Evolutionary conservation across 805 yeast species (phyloP).

Genomic region (Candida koratica): DNA sequence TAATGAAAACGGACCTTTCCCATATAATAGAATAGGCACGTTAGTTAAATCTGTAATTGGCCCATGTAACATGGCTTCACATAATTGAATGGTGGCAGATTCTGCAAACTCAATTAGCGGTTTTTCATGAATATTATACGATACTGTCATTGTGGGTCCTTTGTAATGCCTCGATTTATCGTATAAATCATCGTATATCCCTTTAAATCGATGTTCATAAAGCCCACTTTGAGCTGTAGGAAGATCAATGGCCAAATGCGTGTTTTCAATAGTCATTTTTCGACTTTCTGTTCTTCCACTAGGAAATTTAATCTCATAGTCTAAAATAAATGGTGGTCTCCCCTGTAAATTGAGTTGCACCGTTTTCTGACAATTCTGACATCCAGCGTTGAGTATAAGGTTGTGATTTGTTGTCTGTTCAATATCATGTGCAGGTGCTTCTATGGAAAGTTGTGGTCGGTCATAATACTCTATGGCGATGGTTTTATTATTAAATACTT

Average conservation of each 20-base stretch:
- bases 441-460: conserved; percentile 22
- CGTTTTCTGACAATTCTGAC: conserved; percentile 27
- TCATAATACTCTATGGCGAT: conserved; percentile 22
- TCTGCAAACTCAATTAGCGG: conserved; percentile 56
- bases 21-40: conserved; percentile 53
- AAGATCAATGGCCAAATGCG: conserved; percentile 31
- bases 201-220: conserved; percentile 57
- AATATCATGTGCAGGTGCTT: neutral
- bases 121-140: conserved; percentile 49
- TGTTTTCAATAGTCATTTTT: conserved; percentile 28
- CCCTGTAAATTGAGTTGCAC: conserved; percentile 48
- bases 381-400: conserved; percentile 25
- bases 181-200: conserved; percentile 65
- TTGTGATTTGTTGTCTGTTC: conserved; percentile 14
- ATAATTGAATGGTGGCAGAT: conserved; percentile 45
- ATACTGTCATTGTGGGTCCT: conserved; percentile 19
- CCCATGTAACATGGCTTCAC: conserved; percentile 28
- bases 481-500: conserved; percentile 19
- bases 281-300: conserved; percentile 43
- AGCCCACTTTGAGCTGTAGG: conserved; percentile 50
- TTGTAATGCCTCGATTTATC: conserved; percentile 26
- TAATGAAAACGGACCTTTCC: conserved; percentile 59
- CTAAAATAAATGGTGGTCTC: conserved; percentile 62
- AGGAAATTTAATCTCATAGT: conserved; percentile 60
- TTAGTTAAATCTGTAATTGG: conserved; percentile 21